phyloP scores from a whole-genome alignment of 768 basidiomycete genomes.

The Mycena pura region DNA sequence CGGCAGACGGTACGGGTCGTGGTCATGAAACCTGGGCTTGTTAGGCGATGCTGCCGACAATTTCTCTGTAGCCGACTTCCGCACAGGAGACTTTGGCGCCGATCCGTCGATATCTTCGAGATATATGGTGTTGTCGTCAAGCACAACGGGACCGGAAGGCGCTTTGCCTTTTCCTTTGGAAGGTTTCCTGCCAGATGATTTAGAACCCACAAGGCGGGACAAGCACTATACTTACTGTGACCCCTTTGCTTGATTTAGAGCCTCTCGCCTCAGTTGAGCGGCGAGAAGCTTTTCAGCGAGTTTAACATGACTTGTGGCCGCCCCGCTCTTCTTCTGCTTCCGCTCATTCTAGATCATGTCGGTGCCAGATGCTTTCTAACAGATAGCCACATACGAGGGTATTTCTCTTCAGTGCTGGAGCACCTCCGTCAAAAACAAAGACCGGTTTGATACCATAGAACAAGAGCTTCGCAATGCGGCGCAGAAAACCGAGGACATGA shows the following conservation, averaged over 20 bases:
- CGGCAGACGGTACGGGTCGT: constrained; percentile 94
- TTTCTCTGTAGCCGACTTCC: constrained; percentile 40
- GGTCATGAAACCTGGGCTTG: constrained; percentile 71
- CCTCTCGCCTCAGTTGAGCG: constrained; percentile 90
- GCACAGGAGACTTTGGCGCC: constrained; percentile 58
- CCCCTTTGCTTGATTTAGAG: constrained; percentile 66
- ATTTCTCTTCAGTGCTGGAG: constrained; percentile 84
- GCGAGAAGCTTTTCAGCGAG: constrained; percentile 92
- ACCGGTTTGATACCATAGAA: constrained; percentile 99
- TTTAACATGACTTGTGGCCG: constrained; percentile 82
- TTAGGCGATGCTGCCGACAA: constrained; percentile 60
- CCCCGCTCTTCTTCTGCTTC: constrained; percentile 90
- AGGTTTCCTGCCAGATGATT: constrained; percentile 21
- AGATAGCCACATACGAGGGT: constrained; percentile 71
- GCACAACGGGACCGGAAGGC: constrained; percentile 52
- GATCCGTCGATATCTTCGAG: constrained; percentile 81
- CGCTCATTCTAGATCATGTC: constrained; percentile 69
- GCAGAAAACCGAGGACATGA: constrained; percentile 88
- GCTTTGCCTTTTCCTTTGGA: constrained; percentile 55
- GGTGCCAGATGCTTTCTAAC: not conserved
- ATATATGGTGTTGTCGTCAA: constrained; percentile 82
- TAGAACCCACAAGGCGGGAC: not conserved
- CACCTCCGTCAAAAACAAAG: constrained; percentile 98
- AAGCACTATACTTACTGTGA: constrained; percentile 45
- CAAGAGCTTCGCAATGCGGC: constrained; percentile 91